These are phyloP conservation scores for Alternaria postmessia DNA, from an alignment of 2,329 filamentous ascomycete genomes.

Conservation along the genomic window DNA sequence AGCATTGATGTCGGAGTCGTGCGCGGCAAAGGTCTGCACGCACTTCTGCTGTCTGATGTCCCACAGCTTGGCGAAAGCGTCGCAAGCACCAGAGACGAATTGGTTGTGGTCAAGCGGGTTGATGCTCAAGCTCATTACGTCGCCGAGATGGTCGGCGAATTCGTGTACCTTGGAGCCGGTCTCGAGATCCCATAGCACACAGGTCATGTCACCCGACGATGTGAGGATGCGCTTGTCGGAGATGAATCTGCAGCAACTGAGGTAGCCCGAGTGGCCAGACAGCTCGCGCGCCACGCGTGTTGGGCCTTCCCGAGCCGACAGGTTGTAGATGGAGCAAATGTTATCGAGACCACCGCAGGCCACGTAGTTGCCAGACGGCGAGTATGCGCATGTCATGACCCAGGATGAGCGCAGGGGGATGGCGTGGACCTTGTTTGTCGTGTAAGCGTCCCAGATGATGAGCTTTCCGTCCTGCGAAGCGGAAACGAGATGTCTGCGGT, in stretches of 20 bases:
- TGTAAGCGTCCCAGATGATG: conserved; percentile 99
- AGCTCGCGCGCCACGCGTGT: conserved; percentile 95
- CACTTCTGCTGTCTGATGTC: conserved; percentile 98
- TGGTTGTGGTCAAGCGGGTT: conserved; percentile 99
- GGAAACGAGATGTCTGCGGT: conserved; percentile 94
- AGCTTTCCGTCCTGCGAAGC: conserved; percentile 99
- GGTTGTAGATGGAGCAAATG: conserved; percentile 99
- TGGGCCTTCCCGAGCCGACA: conserved; percentile 95
- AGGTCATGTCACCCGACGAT: conserved; percentile 99
- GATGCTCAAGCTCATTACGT: conserved; percentile 99
- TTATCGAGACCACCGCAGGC: conserved; percentile 99
- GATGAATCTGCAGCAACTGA: conserved; percentile 98
- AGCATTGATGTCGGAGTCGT: conserved; percentile 99
- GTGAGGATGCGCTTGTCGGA: conserved; percentile 98
- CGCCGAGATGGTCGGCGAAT: conserved; percentile 96
- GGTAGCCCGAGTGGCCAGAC: conserved; percentile 94
- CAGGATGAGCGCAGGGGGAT: conserved; percentile 97
- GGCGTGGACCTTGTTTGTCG: conserved; percentile 98
- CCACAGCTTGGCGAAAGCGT: conserved; percentile 98
- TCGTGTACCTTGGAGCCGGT: conserved; percentile 97
- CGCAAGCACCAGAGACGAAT: conserved; percentile 98
- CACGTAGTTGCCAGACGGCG: conserved; percentile 96
- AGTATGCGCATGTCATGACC: conserved; percentile 99
- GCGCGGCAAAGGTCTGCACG: conserved; percentile 96
- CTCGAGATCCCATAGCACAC: conserved; percentile 99